A percentile compares a stretch with the other conserved stretches of the same genome.
phyloP scores from a whole-genome alignment of 352 stramenopile species.

The Phytophthora fragariae region DNA sequence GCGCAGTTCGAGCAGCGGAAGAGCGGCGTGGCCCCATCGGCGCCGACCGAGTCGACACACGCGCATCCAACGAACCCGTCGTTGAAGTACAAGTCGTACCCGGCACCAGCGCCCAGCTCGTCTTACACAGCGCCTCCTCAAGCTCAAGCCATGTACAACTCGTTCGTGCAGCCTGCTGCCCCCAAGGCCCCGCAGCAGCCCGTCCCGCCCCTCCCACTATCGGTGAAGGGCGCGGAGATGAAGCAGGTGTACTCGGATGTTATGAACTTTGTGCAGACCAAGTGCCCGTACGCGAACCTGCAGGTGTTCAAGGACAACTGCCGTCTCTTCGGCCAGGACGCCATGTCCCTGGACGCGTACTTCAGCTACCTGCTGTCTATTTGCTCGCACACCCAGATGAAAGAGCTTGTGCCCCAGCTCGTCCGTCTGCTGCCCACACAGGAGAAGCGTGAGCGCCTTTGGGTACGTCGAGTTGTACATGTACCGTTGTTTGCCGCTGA shows the following conservation, averaged over 20 bases:
- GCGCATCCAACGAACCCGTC: constrained; percentile 57
- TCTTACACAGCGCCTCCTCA: constrained; percentile 47
- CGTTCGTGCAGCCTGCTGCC: constrained; percentile 46
- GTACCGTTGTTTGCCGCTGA: background rate
- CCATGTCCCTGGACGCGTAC: constrained; percentile 86
- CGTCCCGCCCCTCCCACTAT: constrained; percentile 61
- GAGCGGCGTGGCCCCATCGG: constrained; percentile 31
- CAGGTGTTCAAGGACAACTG: constrained; percentile 91
- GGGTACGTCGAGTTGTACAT: constrained; percentile 54
- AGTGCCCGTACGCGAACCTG: constrained; percentile 84
- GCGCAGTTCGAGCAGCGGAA: constrained; percentile 74
- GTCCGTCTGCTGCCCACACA: constrained; percentile 85
- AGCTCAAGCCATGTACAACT: constrained; percentile 53
- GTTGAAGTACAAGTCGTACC: constrained; percentile 71
- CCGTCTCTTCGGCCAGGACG: constrained; percentile 84
- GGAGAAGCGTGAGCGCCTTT: constrained; percentile 85
- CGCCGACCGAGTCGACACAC: constrained; percentile 48
- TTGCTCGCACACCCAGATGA: constrained; percentile 72
- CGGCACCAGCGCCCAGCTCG: constrained; percentile 49
- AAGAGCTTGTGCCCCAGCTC: constrained; percentile 83
- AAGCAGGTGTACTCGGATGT: constrained; percentile 87
- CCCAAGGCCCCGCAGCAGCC: constrained; percentile 44
- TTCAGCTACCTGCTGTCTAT: constrained; percentile 87
- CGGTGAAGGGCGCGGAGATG: constrained; percentile 70
- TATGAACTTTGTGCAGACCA: constrained; percentile 78